Base-by-base conservation (phyloP, 495 filamentous ascomycete genomes). In the Aspergillus cristatus region DNA sequence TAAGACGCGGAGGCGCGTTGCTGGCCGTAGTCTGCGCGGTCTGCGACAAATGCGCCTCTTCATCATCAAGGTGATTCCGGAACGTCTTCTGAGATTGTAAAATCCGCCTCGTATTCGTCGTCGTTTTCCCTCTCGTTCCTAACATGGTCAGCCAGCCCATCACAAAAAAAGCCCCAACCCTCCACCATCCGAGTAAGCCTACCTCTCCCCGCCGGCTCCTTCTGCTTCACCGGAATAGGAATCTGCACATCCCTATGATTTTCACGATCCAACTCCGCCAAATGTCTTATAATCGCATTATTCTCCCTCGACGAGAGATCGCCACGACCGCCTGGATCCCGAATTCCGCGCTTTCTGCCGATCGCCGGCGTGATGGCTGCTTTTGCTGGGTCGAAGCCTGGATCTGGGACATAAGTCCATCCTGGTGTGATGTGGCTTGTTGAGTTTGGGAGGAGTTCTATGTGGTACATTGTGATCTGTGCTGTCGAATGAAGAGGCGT, bases 51-150 rank as follows among this genome's bases (percentile, higher is more conserved):
- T 81, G 65, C 6, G 88, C 88, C 47, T 86, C 78, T 63, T 86
- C 88, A 58, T 96, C 89, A 40, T 85, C 83, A 24, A 96, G 74
- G 51, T 96, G 82, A 59, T 96, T 93, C 28, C 78, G 74, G 48
- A 94, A 94, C 0, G 85, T 88, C 67, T 95, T 95, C 57, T 93
- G 84, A 2, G 81, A 88, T 47, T 79, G 76, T n/a, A 95, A 67
- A 46, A 96, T 91, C 52, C 84, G 83, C 46, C 86, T 83, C n/a
- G 91, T 84, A 52, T 81, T 84, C 2, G 82, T 68, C 13, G 87
- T 87, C 38, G 74, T 70, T 57, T 88, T 86, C 38, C 53, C 51
- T 42, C 63, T 52, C 17, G 57, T 56, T 41, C 47, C 41, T 50
- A 18, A 11, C 12, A 14, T 14, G 1, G 8, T 3, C n/a, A 14